These are phyloP conservation scores for Collybiopsis luxurians DNA, from an alignment of 768 basidiomycete species.

Conservation along the genomic window DNA sequence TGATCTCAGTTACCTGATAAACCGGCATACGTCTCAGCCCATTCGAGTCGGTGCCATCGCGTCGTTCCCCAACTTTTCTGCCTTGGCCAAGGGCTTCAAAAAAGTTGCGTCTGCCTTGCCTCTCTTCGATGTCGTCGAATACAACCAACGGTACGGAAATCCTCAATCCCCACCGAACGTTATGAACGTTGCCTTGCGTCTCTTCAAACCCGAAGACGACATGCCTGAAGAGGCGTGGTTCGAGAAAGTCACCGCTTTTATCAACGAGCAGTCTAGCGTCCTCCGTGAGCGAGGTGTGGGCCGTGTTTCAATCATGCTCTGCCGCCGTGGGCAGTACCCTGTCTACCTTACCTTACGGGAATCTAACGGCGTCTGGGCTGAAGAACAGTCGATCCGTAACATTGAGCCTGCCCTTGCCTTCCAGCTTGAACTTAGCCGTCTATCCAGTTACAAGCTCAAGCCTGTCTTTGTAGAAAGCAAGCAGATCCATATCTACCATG, in stretches of 20 bases:
- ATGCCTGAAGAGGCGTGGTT: constrained; percentile 77
- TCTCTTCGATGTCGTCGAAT: constrained; percentile 67
- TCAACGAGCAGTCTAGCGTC: constrained; percentile 63
- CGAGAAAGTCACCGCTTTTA: constrained; percentile 62
- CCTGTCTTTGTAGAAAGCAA: constrained; percentile 97
- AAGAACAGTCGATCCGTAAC: constrained; percentile 96
- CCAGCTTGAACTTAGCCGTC: constrained; percentile 94
- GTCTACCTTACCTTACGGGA: constrained; percentile 87
- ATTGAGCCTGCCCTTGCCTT: constrained; percentile 97
- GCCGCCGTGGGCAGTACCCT: constrained; percentile 89
- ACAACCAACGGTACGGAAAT: constrained; percentile 70
- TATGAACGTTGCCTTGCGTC: constrained; percentile 88
- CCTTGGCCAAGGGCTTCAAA: constrained; percentile 71
- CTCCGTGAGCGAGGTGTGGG: constrained; percentile 80
- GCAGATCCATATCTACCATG: constrained; percentile 98
- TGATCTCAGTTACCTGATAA: constrained; percentile 92
- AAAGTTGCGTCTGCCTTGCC: constrained; percentile 75
- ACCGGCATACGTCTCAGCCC: constrained; percentile 83
- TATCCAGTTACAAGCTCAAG: constrained; percentile 94
- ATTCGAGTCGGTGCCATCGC: constrained; percentile 88
- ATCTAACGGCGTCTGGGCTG: constrained; percentile 72
- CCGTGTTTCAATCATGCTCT: constrained; percentile 88
- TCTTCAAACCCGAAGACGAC: constrained; percentile 80
- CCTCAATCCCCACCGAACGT: constrained; percentile 85
- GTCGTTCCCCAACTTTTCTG: constrained; percentile 75